Evolutionary conservation across 352 stramenopile species (phyloP).

Genomic region (Lagenidium giganteum): DNA sequence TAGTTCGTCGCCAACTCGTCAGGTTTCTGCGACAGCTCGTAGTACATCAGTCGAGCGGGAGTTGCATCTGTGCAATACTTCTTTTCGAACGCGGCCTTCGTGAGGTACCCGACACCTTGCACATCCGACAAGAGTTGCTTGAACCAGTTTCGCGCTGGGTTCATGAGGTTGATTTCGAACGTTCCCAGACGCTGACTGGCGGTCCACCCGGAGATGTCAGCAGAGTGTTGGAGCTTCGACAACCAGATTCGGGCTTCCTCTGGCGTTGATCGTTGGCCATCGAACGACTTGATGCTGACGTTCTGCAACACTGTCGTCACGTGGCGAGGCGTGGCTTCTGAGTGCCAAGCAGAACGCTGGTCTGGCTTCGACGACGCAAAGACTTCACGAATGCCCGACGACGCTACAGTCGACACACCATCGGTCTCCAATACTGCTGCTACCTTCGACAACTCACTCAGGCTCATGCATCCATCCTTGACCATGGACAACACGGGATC

Average conservation of each 20-base stretch:
- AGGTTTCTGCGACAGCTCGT: constrained; percentile 10
- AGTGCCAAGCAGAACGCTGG: too few relatives aligned
- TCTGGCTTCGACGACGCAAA: too few relatives aligned
- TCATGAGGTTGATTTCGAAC: constrained; percentile 6
- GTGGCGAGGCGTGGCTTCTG: too few relatives aligned
- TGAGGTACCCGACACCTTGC: not conserved
- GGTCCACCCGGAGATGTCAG: constrained; percentile 7
- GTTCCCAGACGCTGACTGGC: constrained; percentile 6
- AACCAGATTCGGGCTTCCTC: not conserved
- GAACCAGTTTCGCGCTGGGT: constrained; percentile 4
- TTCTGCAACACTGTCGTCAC: constrained; percentile 1
- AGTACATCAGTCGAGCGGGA: constrained; percentile 3
- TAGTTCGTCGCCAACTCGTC: constrained; percentile 12
- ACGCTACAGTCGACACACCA: too few relatives aligned
- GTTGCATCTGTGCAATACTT: constrained; percentile 7
- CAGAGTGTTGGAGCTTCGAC: constrained; percentile 4
- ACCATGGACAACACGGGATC: too few relatives aligned
- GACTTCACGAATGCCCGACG: too few relatives aligned
- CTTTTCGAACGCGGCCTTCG: constrained; percentile 1
- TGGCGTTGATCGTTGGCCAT: not conserved
- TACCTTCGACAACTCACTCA: too few relatives aligned
- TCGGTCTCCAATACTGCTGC: too few relatives aligned
- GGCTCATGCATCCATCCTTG: too few relatives aligned
- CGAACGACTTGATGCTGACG: not conserved
- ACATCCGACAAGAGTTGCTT: constrained; percentile 2